These are phyloP conservation scores for Vitis vinifera DNA, from an alignment of 164 flowering plant species.

Conservation along the genomic window DNA sequence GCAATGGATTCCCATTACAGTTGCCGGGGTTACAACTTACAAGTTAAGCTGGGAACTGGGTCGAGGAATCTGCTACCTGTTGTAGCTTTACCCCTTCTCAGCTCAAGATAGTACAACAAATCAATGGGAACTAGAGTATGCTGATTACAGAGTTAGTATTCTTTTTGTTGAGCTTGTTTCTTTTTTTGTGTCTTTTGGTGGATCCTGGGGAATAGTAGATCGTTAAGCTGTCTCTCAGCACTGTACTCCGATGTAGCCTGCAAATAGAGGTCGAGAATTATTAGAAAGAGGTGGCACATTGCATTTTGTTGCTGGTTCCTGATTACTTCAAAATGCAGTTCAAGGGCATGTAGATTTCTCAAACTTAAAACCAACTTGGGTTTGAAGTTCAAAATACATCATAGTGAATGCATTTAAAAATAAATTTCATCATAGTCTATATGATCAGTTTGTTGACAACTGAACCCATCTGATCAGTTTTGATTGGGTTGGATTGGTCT, in stretches of 20 bases:
- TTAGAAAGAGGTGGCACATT: background rate
- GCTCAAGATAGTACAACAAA: slow-evolving; percentile 15
- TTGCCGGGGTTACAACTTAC: background rate
- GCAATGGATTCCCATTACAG: slow-evolving; percentile 7
- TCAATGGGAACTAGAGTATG: slow-evolving; percentile 7
- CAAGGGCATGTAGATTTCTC: too few species aligned
- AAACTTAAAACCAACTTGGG: too few species aligned
- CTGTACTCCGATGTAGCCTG: slow-evolving; percentile 89
- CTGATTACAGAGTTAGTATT: slow-evolving; percentile 22
- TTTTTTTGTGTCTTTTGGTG: slow-evolving; percentile 43
- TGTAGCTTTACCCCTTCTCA: slow-evolving; percentile 5
- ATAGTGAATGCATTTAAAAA: too few species aligned
- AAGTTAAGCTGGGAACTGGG: background rate
- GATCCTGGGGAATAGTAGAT: slow-evolving; percentile 70
- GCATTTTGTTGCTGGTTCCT: too few species aligned
- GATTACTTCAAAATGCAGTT: too few species aligned
- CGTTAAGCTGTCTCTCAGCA: slow-evolving; percentile 82
- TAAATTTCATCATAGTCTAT: too few species aligned
- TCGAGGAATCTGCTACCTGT: background rate
- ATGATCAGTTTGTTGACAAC: too few species aligned
- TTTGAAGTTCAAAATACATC: too few species aligned
- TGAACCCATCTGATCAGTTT: too few species aligned
- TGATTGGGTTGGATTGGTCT: too few species aligned
- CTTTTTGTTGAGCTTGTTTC: slow-evolving; percentile 57
- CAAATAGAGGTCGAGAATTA: slow-evolving; percentile 11